These are phyloP conservation scores for Colletotrichum sidae DNA, from an alignment of 2,329 filamentous ascomycete genomes.

Conservation along the genomic window DNA sequence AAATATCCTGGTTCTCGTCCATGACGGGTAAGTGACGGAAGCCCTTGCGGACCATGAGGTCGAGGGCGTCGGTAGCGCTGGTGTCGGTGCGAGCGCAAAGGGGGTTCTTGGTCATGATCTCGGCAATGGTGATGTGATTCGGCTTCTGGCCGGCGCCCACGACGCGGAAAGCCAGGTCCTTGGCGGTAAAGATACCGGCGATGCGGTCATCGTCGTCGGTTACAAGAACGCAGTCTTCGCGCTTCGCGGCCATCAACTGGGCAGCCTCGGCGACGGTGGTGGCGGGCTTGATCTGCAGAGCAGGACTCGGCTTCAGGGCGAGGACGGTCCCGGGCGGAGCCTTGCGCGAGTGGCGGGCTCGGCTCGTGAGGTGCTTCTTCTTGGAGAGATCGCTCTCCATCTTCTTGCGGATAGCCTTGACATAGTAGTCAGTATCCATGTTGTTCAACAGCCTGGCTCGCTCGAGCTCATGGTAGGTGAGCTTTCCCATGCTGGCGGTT, in stretches of 20 bases:
- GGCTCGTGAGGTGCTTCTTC: conserved; percentile 85
- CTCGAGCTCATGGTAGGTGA: conserved; percentile 38
- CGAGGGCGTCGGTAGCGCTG: conserved; percentile 95
- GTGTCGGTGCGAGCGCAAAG: conserved; percentile 97
- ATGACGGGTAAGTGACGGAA: conserved; percentile 98
- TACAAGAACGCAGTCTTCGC: conserved; percentile 96
- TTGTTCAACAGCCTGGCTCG: conserved; percentile 31
- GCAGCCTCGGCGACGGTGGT: conserved; percentile 96
- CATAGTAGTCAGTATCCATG: conserved; percentile 47
- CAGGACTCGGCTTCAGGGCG: conserved; percentile 92
- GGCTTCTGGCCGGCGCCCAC: conserved; percentile 92
- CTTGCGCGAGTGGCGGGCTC: conserved; percentile 88
- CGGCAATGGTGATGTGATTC: conserved; percentile 89
- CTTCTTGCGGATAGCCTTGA: conserved; percentile 93
- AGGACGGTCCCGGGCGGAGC: conserved; percentile 96
- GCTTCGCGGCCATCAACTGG: conserved; percentile 98
- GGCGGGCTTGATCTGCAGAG: conserved; percentile 95
- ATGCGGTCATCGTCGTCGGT: conserved; percentile 98
- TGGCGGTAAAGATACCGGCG: conserved; percentile 98
- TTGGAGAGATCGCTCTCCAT: conserved; percentile 98
- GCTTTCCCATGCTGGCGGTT: conserved; percentile 18
- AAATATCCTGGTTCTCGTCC: conserved; percentile 99
- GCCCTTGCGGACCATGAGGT: conserved; percentile 98
- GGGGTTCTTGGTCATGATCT: conserved; percentile 99
- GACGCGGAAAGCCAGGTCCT: conserved; percentile 97